Base-by-base conservation (phyloP, 306 rosid genomes). In the Dalbergia cochinchinensis region DNA sequence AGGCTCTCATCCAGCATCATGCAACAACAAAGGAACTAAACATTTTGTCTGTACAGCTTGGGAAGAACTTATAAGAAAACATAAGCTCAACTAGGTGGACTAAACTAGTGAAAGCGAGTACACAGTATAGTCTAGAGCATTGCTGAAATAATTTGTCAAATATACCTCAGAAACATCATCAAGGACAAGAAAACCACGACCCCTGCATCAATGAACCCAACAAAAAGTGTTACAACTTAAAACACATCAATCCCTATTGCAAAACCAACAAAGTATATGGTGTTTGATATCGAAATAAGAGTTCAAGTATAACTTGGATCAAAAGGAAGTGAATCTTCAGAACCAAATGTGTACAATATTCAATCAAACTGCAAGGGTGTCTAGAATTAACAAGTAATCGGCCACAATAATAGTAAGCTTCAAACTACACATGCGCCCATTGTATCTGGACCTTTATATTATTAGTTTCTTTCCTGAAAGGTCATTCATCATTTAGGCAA, bases 131-230 rank as follows among this genome's bases (percentile, higher is more conserved):
- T 59, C 62, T 31, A 79, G 55, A 61, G 45, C 18, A 58, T 55
- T 31, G 69, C 11, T 6, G 70, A 48, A 63, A 63, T 42, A 42
- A 74, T 55, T 44, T 65, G 48, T 8, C 19, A 71, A 13, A 39
- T 48, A 54, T 89, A 94, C 97, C 96, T 92, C 84, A 47, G 87
- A 81, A 51, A 94, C 97, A 22, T 92, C 97, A 80, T 90, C 92
- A 16, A 90, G 87, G 42, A 91, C 87, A 73, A 92, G 89, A 84
- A 79, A 90, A 63, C 96, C 98, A 57, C 94, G 97, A 69, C 87
- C 91, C 88, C 98, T 94, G 88, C 65, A 82, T 80, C 73, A 84
- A 65, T 18, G 72, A 82, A 67, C 70, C 73, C 59, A 74, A 64
- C 62, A 69, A 58, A 13, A 64, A 68, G 64, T 66, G 55, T 83